A percentile compares a stretch with the other conserved stretches of the same genome.
These are phyloP conservation scores for Oidiodendron maius DNA, from an alignment of 495 filamentous ascomycete species.

Conservation along the genomic window DNA sequence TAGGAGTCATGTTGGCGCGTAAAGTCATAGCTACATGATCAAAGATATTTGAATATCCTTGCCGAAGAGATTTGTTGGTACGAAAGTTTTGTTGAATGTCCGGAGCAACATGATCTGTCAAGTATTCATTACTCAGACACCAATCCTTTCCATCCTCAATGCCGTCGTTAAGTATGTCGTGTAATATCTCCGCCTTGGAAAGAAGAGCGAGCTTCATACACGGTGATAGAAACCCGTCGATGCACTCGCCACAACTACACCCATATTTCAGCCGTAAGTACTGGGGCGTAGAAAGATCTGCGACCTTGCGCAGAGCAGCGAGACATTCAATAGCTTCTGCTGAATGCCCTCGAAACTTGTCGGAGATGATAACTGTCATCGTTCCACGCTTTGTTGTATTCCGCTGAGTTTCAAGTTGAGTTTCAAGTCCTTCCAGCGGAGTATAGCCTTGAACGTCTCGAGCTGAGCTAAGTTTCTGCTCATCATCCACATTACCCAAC, in stretches of 20 bases:
- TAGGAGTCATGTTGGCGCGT: slow-evolving; percentile 19
- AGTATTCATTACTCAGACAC: background rate
- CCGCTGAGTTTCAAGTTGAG: slow-evolving; percentile 4
- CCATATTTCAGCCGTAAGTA: slow-evolving; percentile 22
- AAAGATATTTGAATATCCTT: slow-evolving; percentile 28
- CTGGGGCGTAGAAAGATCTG: slow-evolving; percentile 10
- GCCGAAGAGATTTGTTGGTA: slow-evolving; percentile 26
- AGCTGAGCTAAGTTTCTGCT: background rate
- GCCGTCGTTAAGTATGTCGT: slow-evolving; percentile 4
- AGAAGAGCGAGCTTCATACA: slow-evolving; percentile 27
- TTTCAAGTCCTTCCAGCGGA: slow-evolving; percentile 7
- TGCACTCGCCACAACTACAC: slow-evolving; percentile 28
- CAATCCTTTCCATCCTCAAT: slow-evolving; percentile 5
- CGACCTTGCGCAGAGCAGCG: slow-evolving; percentile 12
- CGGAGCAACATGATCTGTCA: slow-evolving; percentile 14
- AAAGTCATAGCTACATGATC: slow-evolving; percentile 16
- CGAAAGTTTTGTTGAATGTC: slow-evolving; percentile 24
- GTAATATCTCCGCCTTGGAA: background rate
- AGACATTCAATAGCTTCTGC: slow-evolving; percentile 24
- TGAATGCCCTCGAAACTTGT: slow-evolving; percentile 23
- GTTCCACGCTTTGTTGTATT: slow-evolving; percentile 6
- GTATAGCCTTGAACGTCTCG: slow-evolving; percentile 7
- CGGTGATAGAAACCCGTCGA: slow-evolving; percentile 28
- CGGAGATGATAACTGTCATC: slow-evolving; percentile 22
- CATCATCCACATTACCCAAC: background rate